Base-by-base conservation (phyloP, 2,329 filamentous ascomycete genomes). In the Talaromyces sp. region DNA sequence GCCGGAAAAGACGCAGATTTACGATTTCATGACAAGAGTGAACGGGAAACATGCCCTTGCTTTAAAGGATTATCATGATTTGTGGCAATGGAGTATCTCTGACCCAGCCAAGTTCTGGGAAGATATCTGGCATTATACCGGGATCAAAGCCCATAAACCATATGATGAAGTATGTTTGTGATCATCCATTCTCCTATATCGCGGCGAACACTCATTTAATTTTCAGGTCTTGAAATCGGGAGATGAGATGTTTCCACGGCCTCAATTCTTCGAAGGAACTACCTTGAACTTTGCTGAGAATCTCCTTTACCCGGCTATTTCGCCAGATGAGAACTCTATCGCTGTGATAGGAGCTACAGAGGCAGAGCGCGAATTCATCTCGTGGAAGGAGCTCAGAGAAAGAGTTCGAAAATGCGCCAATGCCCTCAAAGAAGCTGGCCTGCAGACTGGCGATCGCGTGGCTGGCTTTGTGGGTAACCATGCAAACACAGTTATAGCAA, bases 231-330 rank as follows among this genome's bases (percentile, higher is more conserved):
- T 96, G 16, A 83, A 88, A 20, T 70, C 81, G 36, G 73, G 83
- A 49, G 82, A 85, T 5, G 79, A 84, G 42, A 89, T 97, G 82
- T 97, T 91, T 65, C 93, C 93, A 20, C 86, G 91, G 20, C 92
- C 93, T 7, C 78, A 86, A 54, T 97, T 96, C 79, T 97, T 97
- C 71, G 72, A 85, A 51, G 87, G 87, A 9, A 83, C 89, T 13
- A 85, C 80, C 52, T 80, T 97, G 60, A 99, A 97, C 73, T 97
- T 97, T 70, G 92, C 93, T 22, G 90, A 97, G 76, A 99, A 99
- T 70, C 80, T 97, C 49, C 84, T 99, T 3, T 97, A 87, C 70
- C 93, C 93, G 3, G 72, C 77, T 2, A 79, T 79, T 45, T 77
- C 82, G 33, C 74, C 73, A 19, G 65, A 87, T 57, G 82, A 86